A percentile compares a stretch with the other conserved stretches of the same genome.
These are phyloP conservation scores for Yamadazyma blattariae DNA, from an alignment of 1,139 yeast species.

Conservation along the genomic window DNA sequence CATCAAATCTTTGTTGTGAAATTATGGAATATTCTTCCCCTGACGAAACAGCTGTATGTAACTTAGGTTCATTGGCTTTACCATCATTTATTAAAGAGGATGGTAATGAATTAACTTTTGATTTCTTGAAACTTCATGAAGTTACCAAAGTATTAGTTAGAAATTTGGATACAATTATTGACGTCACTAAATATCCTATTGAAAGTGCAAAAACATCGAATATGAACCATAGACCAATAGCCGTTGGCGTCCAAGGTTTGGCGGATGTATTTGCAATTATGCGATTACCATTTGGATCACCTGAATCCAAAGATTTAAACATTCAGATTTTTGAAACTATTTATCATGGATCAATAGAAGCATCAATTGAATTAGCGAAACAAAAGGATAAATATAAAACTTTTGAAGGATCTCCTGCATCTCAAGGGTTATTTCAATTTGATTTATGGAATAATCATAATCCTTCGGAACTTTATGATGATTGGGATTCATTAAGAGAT, in stretches of 20 bases:
- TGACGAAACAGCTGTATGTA: constrained; percentile 57
- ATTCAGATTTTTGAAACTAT: constrained; percentile 85
- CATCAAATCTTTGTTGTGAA: constrained; percentile 60
- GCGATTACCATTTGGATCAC: constrained; percentile 77
- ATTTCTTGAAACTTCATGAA: constrained; percentile 67
- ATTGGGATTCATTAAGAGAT: constrained; percentile 71
- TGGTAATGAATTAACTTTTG: constrained; percentile 49
- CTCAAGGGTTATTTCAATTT: constrained; percentile 72
- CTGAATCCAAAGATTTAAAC: constrained; percentile 67
- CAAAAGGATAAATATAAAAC: constrained; percentile 65
- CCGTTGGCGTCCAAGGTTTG: constrained; percentile 86
- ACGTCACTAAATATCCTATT: constrained; percentile 77
- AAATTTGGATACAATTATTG: constrained; percentile 76
- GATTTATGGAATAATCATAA: constrained; percentile 72
- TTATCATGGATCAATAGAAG: constrained; percentile 81
- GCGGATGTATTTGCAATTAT: constrained; percentile 82
- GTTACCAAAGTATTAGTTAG: constrained; percentile 72
- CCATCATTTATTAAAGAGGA: constrained; percentile 38
- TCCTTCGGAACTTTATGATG: constrained; percentile 64
- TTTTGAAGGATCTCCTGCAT: constrained; percentile 79
- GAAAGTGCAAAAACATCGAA: constrained; percentile 67
- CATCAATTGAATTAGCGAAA: constrained; percentile 71
- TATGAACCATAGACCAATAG: constrained; percentile 79
- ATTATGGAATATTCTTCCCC: constrained; percentile 53
- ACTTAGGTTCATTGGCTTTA: constrained; percentile 51